phyloP scores from a whole-genome alignment of 352 stramenopile genomes.

The Globisporangium parvum region DNA sequence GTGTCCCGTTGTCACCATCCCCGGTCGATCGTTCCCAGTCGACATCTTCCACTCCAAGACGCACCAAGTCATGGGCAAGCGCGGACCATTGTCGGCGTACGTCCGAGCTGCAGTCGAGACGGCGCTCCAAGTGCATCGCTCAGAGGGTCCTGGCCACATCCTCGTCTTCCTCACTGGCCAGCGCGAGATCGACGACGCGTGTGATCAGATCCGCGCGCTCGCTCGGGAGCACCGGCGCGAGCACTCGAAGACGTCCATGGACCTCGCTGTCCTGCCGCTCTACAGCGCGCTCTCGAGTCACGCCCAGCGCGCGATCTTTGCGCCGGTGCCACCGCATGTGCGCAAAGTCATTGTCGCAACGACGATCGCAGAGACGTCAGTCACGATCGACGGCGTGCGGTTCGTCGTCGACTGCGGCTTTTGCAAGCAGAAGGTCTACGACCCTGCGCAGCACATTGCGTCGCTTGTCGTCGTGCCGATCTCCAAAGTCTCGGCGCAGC shows the following conservation, averaged over 20 bases:
- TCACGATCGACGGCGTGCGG: constrained; percentile 97
- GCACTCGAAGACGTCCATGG: constrained; percentile 16
- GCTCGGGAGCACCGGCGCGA: constrained; percentile 16
- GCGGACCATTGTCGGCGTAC: constrained; percentile 59
- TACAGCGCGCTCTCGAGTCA: constrained; percentile 94
- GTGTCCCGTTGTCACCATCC: constrained; percentile 87
- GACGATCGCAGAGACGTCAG: constrained; percentile 95
- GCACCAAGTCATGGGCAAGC: constrained; percentile 64
- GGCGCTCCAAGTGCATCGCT: constrained; percentile 68
- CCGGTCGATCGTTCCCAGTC: constrained; percentile 90
- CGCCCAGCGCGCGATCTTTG: constrained; percentile 94
- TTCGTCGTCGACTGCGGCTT: constrained; percentile 80
- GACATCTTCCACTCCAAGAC: constrained; percentile 91
- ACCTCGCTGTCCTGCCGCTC: constrained; percentile 85
- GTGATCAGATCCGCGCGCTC: constrained; percentile 69
- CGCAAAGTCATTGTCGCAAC: constrained; percentile 88
- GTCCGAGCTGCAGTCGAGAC: constrained; percentile 66
- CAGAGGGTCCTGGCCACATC: constrained; percentile 79
- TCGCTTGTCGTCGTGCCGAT: constrained; percentile 93
- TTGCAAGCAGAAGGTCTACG: constrained; percentile 92
- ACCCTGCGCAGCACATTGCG: constrained; percentile 68
- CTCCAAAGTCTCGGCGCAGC: constrained; percentile 91
- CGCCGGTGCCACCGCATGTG: constrained; percentile 64
- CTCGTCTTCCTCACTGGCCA: constrained; percentile 94
- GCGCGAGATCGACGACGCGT: constrained; percentile 92